phyloP scores from a whole-genome alignment of 192 early-diverging fungal species.

The Paraglomus brasilianum region DNA sequence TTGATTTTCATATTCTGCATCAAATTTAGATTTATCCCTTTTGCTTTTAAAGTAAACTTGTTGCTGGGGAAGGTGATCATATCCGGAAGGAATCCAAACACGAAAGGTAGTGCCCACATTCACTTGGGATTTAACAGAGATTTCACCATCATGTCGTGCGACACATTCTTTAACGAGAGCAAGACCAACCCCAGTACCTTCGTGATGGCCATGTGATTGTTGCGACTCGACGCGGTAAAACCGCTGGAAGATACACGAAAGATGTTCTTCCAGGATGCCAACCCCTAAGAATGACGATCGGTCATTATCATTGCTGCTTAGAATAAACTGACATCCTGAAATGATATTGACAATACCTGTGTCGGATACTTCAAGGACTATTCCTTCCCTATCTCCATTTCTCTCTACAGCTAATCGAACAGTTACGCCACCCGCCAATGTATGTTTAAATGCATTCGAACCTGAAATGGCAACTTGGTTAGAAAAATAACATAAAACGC shows the following conservation, averaged over 20 bases:
- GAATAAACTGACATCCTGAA: not conserved
- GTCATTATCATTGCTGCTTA: not conserved
- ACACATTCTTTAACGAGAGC: conserved; percentile 55
- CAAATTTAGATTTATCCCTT: not conserved
- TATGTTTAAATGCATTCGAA: conserved; percentile 50
- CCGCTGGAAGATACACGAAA: conserved; percentile 51
- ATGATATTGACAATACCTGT: conserved; percentile 10
- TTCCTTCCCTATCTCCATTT: conserved; percentile 35
- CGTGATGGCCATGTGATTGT: conserved; percentile 50
- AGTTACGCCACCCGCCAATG: conserved; percentile 45
- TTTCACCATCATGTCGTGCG: conserved; percentile 49
- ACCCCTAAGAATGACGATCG: conserved; percentile 35
- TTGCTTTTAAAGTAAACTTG: conserved; percentile 38
- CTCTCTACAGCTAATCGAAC: conserved; percentile 45
- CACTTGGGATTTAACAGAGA: conserved; percentile 40
- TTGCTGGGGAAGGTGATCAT: conserved; percentile 38
- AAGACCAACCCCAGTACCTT: conserved; percentile 62
- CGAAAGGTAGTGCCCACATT: conserved; percentile 50
- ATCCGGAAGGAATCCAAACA: conserved; percentile 49
- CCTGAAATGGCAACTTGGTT: not conserved
- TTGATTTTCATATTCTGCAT: not conserved
- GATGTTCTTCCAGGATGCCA: conserved; percentile 51
- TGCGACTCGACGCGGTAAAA: conserved; percentile 58
- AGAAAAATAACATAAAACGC: too few relatives aligned
- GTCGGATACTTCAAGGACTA: conserved; percentile 40